Percentiles rank a stretch among this genome's conserved stretches.
These are phyloP conservation scores for Tetrahymena malaccensis DNA, from an alignment of 73 alveolate genomes.

Conservation along the genomic window DNA sequence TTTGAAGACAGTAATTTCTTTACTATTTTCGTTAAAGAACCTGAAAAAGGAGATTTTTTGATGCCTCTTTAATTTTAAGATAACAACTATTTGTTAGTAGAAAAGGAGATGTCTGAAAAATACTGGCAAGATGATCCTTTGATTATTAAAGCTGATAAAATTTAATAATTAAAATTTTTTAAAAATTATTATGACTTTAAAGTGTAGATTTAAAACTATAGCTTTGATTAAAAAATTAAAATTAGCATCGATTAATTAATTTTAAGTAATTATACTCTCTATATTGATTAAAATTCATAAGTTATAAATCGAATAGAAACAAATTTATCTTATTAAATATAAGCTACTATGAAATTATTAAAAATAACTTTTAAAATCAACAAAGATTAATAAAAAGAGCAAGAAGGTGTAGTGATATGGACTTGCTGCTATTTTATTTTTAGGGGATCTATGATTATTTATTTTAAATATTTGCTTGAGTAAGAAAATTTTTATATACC, in stretches of 20 bases:
- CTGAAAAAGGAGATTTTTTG: background rate
- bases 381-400: background rate
- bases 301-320: background rate
- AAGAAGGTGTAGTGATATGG: background rate
- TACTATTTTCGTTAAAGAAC: background rate
- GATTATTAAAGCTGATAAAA: background rate
- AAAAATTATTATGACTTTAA: background rate
- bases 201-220: too few relatives aligned
- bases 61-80: background rate
- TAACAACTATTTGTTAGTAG: too few relatives aligned
- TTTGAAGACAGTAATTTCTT: too few relatives aligned
- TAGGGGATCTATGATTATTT: background rate
- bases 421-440: too few relatives aligned
- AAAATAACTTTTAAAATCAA: too few relatives aligned
- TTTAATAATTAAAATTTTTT: too few relatives aligned
- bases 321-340: background rate
- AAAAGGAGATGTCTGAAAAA: too few relatives aligned
- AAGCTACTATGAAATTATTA: too few relatives aligned
- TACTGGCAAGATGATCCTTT: background rate
- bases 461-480: background rate
- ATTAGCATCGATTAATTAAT: background rate
- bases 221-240: background rate
- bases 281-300: too few relatives aligned
- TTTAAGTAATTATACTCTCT: background rate
- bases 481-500: too few relatives aligned